phyloP scores from a whole-genome alignment of 192 early-diverging fungal genomes.

The Podila clonocystis region DNA sequence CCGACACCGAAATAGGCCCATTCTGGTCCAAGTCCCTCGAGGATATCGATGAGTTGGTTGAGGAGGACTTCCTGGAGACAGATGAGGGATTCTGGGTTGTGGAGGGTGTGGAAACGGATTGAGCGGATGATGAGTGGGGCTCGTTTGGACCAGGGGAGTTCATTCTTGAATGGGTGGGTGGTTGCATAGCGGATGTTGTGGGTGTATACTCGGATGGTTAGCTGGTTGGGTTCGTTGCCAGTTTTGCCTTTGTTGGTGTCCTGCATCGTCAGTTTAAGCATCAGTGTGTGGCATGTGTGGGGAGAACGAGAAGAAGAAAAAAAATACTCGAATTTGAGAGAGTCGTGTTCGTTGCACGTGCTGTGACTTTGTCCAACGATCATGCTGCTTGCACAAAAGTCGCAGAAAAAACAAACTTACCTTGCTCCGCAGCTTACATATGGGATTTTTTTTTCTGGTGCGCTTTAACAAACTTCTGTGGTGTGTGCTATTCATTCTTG shows the following conservation, averaged over 20 bases:
- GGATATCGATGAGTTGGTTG: constrained; percentile 28
- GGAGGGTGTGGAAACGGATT: constrained; percentile 15
- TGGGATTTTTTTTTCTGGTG: too few relatives aligned
- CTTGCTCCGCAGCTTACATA: too few relatives aligned
- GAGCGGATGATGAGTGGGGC: constrained; percentile 14
- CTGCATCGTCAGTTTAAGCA: neutral
- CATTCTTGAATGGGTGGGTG: constrained; percentile 10
- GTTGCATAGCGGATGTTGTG: constrained; percentile 28
- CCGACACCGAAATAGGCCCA: constrained; percentile 27
- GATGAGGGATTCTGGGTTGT: constrained; percentile 15
- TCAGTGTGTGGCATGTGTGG: neutral
- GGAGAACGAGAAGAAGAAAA: too few relatives aligned
- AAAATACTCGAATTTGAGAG: too few relatives aligned
- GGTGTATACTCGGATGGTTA: constrained; percentile 18
- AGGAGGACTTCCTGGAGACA: constrained; percentile 30
- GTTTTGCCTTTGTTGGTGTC: neutral
- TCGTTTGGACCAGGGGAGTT: constrained; percentile 18
- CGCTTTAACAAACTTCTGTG: too few relatives aligned
- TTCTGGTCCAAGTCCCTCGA: constrained; percentile 17
- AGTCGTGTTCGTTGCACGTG: too few relatives aligned
- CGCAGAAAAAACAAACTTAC: too few relatives aligned
- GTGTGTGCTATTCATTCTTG: too few relatives aligned
- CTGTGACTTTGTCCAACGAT: too few relatives aligned
- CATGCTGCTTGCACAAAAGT: too few relatives aligned
- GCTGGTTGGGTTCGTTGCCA: neutral